These are phyloP conservation scores for Neospermospora avenae DNA, from an alignment of 2,329 filamentous ascomycete species.

Conservation along the genomic window DNA sequence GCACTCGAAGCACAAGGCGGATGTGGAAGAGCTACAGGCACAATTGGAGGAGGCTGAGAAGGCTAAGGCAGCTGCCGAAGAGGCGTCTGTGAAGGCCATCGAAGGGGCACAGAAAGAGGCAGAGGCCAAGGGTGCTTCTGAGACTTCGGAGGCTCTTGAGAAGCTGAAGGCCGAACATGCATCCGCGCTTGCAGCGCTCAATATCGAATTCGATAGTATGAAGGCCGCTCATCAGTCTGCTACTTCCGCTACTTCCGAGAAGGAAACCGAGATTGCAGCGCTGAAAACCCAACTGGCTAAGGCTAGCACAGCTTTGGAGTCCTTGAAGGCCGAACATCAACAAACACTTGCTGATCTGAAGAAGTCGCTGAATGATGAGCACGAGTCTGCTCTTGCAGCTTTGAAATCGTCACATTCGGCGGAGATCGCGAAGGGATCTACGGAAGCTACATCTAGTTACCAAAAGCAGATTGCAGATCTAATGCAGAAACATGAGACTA, in stretches of 20 bases:
- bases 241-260: slow-evolving; percentile 34
- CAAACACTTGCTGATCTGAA: slow-evolving; percentile 46
- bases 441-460: slow-evolving; percentile 43
- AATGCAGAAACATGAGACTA: slow-evolving; percentile 47
- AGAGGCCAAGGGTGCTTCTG: slow-evolving; percentile 24
- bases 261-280: slow-evolving; percentile 34
- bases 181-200: slow-evolving; percentile 26
- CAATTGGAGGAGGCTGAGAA: slow-evolving; percentile 30
- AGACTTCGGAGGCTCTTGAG: slow-evolving; percentile 42
- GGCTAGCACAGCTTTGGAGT: slow-evolving; percentile 28
- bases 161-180: slow-evolving; percentile 42
- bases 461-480: slow-evolving; percentile 50
- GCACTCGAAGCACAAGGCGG: slow-evolving; percentile 28
- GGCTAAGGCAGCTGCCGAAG: slow-evolving; percentile 22
- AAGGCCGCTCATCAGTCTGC: slow-evolving; percentile 44
- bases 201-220: slow-evolving; percentile 44
- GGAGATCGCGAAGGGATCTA: slow-evolving; percentile 46
- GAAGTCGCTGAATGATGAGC: slow-evolving; percentile 47
- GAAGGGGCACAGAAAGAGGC: slow-evolving; percentile 33
- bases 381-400: slow-evolving; percentile 46
- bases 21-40: slow-evolving; percentile 29
- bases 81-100: slow-evolving; percentile 31
- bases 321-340: slow-evolving; percentile 37
- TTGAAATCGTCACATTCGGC: slow-evolving; percentile 52
- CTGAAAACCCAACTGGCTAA: slow-evolving; percentile 42